phyloP scores from a whole-genome alignment of 352 stramenopile genomes.

The Pythium utonaiense region DNA sequence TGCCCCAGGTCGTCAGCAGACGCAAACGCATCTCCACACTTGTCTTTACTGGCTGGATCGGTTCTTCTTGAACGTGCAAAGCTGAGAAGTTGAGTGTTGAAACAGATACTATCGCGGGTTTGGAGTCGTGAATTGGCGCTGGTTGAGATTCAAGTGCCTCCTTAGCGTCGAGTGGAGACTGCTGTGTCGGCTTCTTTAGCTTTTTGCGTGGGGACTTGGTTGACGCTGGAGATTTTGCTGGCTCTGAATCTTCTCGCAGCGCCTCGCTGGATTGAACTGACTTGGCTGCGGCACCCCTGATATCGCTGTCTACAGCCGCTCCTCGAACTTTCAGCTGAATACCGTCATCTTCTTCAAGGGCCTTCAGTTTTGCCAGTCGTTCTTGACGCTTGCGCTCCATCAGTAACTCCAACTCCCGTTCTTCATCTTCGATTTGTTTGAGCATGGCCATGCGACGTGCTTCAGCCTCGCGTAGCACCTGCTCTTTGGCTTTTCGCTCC shows the following conservation, averaged over 20 bases:
- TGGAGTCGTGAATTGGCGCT: not conserved
- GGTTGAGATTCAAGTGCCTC: not conserved
- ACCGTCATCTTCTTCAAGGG: constrained; percentile 30
- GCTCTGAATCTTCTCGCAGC: not conserved
- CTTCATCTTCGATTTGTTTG: constrained; percentile 70
- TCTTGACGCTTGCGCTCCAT: constrained; percentile 64
- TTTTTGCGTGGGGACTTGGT: constrained; percentile 3
- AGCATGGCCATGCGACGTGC: constrained; percentile 48
- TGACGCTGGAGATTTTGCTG: not conserved
- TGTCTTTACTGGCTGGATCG: not conserved
- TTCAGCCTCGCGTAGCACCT: constrained; percentile 45
- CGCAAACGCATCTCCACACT: constrained; percentile 53
- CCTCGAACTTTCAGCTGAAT: not conserved
- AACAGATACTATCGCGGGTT: not conserved
- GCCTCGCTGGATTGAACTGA: not conserved
- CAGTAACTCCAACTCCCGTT: constrained; percentile 58
- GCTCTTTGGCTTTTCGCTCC: constrained; percentile 54
- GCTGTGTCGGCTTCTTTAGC: not conserved
- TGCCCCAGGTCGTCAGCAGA: constrained; percentile 65
- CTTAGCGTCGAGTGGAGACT: not conserved
- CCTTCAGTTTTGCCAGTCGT: constrained; percentile 47
- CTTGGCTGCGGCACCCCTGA: not conserved
- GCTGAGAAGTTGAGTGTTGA: constrained; percentile 5
- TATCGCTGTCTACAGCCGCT: not conserved
- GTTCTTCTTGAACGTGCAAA: not conserved